Percentiles rank a stretch among this genome's conserved stretches.
Evolutionary conservation across 2,329 filamentous ascomycete genomes (phyloP).

Genomic region (Pseudohalonectria lignicola): DNA sequence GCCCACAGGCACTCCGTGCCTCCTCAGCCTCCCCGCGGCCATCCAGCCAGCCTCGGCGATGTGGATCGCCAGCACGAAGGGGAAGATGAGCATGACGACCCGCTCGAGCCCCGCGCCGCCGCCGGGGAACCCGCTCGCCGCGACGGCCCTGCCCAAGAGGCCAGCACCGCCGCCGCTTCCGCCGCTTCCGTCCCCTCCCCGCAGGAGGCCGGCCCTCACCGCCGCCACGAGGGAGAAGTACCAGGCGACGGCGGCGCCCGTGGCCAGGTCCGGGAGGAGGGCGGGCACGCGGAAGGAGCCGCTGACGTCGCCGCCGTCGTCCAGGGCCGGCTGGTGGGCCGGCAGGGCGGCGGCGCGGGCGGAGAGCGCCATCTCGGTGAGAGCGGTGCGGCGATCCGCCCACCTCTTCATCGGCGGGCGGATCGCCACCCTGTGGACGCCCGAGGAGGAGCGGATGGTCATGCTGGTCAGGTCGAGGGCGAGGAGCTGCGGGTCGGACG

Average conservation of each 20-base stretch:
- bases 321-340: conserved; percentile 31
- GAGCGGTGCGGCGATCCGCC: conserved; percentile 54
- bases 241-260: conserved; percentile 42
- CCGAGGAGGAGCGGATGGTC: conserved; percentile 37
- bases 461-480: conserved; percentile 56
- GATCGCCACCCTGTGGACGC: conserved; percentile 46
- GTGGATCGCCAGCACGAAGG: conserved; percentile 55
- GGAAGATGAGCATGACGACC: conserved; percentile 47
- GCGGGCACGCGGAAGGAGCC: conserved; percentile 21
- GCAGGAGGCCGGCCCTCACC: conserved; percentile 30
- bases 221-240: conserved; percentile 40
- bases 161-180: neutral
- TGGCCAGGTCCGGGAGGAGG: conserved; percentile 34
- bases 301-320: conserved; percentile 19
- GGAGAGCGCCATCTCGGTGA: conserved; percentile 59
- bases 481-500: conserved; percentile 39
- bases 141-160: conserved; percentile 2
- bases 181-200: conserved; percentile 39
- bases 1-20: conserved; percentile 33
- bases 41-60: conserved; percentile 47
- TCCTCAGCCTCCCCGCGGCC: conserved; percentile 32
- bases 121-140: conserved; percentile 43
- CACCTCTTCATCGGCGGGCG: conserved; percentile 59
- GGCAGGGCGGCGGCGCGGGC: conserved; percentile 39
- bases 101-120: conserved; percentile 47